phyloP scores from a whole-genome alignment of 2,329 filamentous ascomycete genomes.

The Fusarium sp. region DNA sequence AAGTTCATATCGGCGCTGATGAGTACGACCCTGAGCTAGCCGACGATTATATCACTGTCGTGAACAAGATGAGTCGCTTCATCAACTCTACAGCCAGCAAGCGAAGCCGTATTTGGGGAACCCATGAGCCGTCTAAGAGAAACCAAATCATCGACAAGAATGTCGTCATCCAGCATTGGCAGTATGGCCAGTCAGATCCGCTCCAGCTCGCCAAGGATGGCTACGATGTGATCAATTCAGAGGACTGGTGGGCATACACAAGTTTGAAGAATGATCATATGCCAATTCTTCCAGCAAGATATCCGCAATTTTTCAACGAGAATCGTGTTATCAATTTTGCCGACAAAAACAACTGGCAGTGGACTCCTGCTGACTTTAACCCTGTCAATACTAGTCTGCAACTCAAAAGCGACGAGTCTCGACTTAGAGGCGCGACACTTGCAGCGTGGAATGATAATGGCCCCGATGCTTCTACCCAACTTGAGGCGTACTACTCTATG shows the following conservation, averaged over 20 bases:
- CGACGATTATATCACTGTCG: conserved; percentile 27
- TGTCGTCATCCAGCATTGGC: conserved; percentile 29
- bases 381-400: conserved; percentile 19
- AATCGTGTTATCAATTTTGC: conserved; percentile 15
- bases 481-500: conserved; percentile 32
- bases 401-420: not conserved
- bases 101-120: conserved; percentile 27
- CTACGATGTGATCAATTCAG: conserved; percentile 24
- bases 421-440: conserved; percentile 2
- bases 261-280: conserved; percentile 31
- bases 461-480: conserved; percentile 12
- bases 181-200: conserved; percentile 28
- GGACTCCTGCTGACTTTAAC: conserved; percentile 20
- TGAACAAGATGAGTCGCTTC: conserved; percentile 27
- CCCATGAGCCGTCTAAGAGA: conserved; percentile 13
- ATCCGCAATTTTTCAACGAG: conserved; percentile 29
- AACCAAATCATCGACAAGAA: conserved; percentile 15
- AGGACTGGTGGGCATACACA: conserved; percentile 35
- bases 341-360: conserved; percentile 12
- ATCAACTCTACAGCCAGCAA: conserved; percentile 19
- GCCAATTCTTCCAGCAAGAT: conserved; percentile 24
- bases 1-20: conserved; percentile 24
- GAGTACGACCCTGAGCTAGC: conserved; percentile 27
- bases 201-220: conserved; percentile 12
- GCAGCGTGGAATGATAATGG: conserved; percentile 31